These are phyloP conservation scores for Clonostachys rosea DNA, from an alignment of 2,329 filamentous ascomycete species.

Conservation along the genomic window DNA sequence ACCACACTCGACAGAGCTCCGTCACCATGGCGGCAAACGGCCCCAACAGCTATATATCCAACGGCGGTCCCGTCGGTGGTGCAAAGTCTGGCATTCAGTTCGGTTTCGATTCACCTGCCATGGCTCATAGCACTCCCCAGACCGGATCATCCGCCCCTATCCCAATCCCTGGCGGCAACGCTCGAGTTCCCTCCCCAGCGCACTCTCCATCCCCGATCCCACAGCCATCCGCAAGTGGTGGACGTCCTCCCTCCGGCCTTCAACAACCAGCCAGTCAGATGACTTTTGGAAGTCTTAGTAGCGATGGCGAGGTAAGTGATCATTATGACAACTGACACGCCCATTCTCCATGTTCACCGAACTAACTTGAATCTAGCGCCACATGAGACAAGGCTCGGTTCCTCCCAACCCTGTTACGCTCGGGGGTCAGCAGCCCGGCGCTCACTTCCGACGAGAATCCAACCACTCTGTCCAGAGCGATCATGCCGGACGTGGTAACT, in stretches of 20 bases:
- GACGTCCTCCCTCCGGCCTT: slow-evolving; percentile 76
- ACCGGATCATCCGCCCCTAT: slow-evolving; percentile 49
- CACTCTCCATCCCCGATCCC: slow-evolving; percentile 92
- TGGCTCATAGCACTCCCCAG: slow-evolving; percentile 64
- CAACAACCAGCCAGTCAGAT: slow-evolving; percentile 58
- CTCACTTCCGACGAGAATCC: slow-evolving; percentile 81
- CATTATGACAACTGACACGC: not conserved
- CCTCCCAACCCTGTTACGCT: slow-evolving; percentile 57
- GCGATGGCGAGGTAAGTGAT: slow-evolving; percentile 72
- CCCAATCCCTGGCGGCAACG: slow-evolving; percentile 54
- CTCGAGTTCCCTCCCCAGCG: slow-evolving; percentile 75
- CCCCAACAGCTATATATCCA: slow-evolving; percentile 69
- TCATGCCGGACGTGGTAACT: slow-evolving; percentile 42
- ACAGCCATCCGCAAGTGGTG: slow-evolving; percentile 76
- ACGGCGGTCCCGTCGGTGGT: slow-evolving; percentile 61
- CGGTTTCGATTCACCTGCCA: slow-evolving; percentile 64
- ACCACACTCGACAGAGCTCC: slow-evolving; percentile 79
- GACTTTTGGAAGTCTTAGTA: slow-evolving; percentile 79
- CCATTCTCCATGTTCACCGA: not conserved
- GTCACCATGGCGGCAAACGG: slow-evolving; percentile 88
- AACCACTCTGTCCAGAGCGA: slow-evolving; percentile 69
- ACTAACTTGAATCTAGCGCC: slow-evolving; percentile 41
- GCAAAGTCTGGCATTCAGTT: slow-evolving; percentile 71
- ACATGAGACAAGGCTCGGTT: slow-evolving; percentile 63
- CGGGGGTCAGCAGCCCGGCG: slow-evolving; percentile 54